Evolutionary conservation across 176 grass and related monocot genomes (phyloP).

Genomic region (Cenchrus americanus): DNA sequence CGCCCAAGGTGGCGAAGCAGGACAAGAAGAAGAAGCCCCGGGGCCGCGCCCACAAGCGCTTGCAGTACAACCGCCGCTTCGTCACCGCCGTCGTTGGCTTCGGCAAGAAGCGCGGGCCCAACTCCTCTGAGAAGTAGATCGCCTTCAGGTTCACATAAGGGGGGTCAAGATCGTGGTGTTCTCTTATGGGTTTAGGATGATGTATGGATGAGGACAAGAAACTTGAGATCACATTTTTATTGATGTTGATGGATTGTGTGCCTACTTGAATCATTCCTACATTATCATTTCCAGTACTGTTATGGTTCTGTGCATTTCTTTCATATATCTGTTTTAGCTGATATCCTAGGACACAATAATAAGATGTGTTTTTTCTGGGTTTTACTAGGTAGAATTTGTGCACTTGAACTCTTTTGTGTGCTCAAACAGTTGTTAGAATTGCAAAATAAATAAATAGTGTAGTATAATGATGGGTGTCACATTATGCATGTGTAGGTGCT

Average conservation of each 20-base stretch:
- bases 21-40: constrained; percentile 80
- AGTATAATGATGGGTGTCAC: background rate
- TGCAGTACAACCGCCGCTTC: constrained; percentile 84
- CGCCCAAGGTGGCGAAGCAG: constrained; percentile 82
- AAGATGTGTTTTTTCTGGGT: background rate
- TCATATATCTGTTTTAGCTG: background rate
- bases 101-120: constrained; percentile 78
- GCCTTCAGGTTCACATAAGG: background rate
- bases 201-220: background rate
- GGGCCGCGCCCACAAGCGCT: constrained; percentile 67
- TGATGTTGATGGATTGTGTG: background rate
- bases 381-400: background rate
- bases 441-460: no score
- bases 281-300: background rate
- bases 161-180: background rate
- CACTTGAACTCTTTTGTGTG: background rate
- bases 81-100: constrained; percentile 79
- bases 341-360: background rate
- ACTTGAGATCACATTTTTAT: background rate
- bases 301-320: background rate
- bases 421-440: no score
- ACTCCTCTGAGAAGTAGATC: constrained; percentile 81
- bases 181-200: background rate
- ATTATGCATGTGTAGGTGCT: background rate
- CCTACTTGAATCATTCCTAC: background rate